phyloP scores from a whole-genome alignment of 345 rosid genomes.

The Eucalyptus polybractea region DNA sequence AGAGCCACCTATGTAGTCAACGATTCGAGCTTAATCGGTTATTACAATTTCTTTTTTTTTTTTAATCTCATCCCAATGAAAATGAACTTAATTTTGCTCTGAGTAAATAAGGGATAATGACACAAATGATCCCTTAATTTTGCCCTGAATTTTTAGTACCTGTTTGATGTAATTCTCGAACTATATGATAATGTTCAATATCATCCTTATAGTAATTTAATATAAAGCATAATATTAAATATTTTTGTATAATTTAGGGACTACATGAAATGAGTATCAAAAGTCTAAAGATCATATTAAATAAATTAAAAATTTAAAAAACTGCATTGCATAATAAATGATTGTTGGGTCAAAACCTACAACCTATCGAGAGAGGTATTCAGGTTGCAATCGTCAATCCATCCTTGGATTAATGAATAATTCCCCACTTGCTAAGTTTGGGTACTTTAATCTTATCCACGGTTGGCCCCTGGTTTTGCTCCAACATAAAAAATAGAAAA shows the following conservation, averaged over 20 bases:
- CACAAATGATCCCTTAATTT: too few species aligned
- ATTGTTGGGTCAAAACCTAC: not conserved
- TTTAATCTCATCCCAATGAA: not conserved
- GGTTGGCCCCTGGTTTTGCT: not conserved
- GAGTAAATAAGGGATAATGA: not conserved
- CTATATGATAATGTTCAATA: too few species aligned
- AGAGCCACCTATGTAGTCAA: not conserved
- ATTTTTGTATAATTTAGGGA: too few species aligned
- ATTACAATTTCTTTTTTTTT: not conserved
- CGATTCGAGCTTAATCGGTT: not conserved
- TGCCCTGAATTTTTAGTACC: fast-evolving
- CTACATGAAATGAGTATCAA: fast-evolving
- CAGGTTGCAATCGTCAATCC: not conserved
- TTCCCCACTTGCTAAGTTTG: not conserved
- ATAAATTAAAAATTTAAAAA: not conserved
- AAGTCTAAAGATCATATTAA: fast-evolving
- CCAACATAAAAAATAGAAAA: not conserved
- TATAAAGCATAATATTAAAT: too few species aligned
- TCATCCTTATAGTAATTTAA: fast-evolving
- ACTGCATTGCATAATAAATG: not conserved
- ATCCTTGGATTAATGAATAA: not conserved
- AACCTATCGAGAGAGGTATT: not conserved
- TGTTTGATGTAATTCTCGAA: fast-evolving
- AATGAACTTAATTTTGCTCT: not conserved
- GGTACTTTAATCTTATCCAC: not conserved